Evolutionary conservation across 768 basidiomycete species (phyloP).

Genomic region (Xerocomellus intermedius): DNA sequence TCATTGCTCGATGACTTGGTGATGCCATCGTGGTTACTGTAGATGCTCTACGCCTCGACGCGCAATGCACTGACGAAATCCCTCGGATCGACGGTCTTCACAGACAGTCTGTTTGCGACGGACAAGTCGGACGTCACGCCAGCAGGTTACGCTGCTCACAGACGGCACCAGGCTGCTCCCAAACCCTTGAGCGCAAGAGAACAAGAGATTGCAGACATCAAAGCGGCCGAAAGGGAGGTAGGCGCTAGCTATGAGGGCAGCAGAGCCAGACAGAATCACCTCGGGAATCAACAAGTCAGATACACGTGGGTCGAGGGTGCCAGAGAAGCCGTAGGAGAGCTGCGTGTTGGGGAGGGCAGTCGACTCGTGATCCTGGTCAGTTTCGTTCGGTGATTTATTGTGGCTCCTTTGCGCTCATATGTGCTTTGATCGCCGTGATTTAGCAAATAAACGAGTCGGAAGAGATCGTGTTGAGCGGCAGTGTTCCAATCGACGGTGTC

Average conservation of each 20-base stretch:
- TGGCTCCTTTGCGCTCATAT: not conserved
- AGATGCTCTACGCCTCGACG: slow-evolving; percentile 91
- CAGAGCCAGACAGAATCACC: slow-evolving; percentile 50
- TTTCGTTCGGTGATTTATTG: not conserved
- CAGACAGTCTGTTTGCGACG: slow-evolving; percentile 77
- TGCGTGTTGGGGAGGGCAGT: slow-evolving; percentile 48
- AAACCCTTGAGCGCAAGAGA: slow-evolving; percentile 82
- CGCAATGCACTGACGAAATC: slow-evolving; percentile 65
- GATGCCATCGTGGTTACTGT: not conserved
- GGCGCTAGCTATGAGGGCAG: slow-evolving; percentile 58
- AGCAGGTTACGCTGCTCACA: slow-evolving; percentile 71
- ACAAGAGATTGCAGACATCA: slow-evolving; percentile 75
- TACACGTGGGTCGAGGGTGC: slow-evolving; percentile 68
- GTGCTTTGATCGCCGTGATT: not conserved
- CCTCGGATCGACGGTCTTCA: slow-evolving; percentile 73
- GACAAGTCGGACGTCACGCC: slow-evolving; percentile 64
- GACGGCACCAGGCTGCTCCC: slow-evolving; percentile 67
- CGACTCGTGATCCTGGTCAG: slow-evolving; percentile 67
- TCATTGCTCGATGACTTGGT: not conserved
- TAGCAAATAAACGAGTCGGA: slow-evolving; percentile 67
- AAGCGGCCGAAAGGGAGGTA: slow-evolving; percentile 67
- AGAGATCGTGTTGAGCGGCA: slow-evolving; percentile 55
- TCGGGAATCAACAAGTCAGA: slow-evolving; percentile 55
- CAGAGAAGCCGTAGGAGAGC: slow-evolving; percentile 58
- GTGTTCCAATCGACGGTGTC: slow-evolving; percentile 38